Evolutionary conservation across 1,284 basidiomycete genomes (phyloP).

Genomic region (Cryptococcus wingfieldii): DNA sequence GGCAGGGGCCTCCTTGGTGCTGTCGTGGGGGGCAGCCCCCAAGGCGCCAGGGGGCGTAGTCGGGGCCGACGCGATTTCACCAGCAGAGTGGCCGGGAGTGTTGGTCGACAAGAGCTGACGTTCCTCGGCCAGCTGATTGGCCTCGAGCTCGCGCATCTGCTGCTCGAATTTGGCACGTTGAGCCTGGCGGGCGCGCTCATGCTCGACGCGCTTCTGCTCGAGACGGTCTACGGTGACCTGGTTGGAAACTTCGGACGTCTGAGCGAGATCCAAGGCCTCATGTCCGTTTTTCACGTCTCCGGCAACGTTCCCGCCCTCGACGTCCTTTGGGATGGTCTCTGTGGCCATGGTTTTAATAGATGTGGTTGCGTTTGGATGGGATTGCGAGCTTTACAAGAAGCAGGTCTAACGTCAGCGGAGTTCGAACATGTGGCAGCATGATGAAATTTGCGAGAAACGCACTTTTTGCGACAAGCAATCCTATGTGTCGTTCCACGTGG

Average conservation of each 20-base stretch:
- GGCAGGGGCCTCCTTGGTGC: slow-evolving; percentile 15
- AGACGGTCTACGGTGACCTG: slow-evolving; percentile 56
- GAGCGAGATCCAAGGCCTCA: slow-evolving; percentile 34
- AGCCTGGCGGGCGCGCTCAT: slow-evolving; percentile 74
- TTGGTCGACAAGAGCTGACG: slow-evolving; percentile 56
- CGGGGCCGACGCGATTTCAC: slow-evolving; percentile 37
- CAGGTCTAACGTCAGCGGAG: neutral
- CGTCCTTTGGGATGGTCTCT: slow-evolving; percentile 20
- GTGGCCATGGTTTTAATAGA: slow-evolving; percentile 28
- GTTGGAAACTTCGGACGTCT: slow-evolving; percentile 22
- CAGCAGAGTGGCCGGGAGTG: slow-evolving; percentile 11
- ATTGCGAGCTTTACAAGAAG: slow-evolving; percentile 9
- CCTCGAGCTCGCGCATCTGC: slow-evolving; percentile 85
- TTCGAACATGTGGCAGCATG: neutral
- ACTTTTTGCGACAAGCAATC: neutral
- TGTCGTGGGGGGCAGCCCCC: slow-evolving; percentile 10
- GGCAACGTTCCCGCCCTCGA: slow-evolving; percentile 17
- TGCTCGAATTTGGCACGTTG: slow-evolving; percentile 89
- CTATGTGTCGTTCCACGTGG: neutral
- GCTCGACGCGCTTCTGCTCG: slow-evolving; percentile 82
- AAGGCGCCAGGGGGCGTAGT: slow-evolving; percentile 34
- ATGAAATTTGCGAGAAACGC: neutral
- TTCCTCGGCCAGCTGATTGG: slow-evolving; percentile 72
- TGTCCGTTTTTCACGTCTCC: slow-evolving; percentile 28
- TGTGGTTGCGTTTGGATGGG: neutral